Percentiles rank a stretch among this genome's conserved stretches.
Evolutionary conservation across 2,329 filamentous ascomycete species (phyloP).

Genomic region (Onygenales sp.): DNA sequence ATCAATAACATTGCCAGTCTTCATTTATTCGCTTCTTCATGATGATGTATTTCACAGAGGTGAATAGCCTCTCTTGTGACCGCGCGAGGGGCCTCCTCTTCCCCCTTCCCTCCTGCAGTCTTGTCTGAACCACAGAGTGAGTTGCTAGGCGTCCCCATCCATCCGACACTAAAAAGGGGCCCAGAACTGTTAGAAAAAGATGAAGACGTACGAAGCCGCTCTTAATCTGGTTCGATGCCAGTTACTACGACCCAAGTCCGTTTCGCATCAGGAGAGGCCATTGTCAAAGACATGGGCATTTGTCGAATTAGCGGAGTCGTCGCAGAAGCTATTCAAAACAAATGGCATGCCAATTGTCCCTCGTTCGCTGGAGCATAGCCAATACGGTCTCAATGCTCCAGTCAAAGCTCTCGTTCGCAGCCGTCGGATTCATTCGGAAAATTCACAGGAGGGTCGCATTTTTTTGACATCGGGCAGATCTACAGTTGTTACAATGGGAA

Average conservation of each 20-base stretch:
- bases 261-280: slow-evolving; percentile 1
- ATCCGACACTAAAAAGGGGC: background rate
- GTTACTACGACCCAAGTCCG: background rate
- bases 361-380: background rate
- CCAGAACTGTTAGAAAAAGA: background rate
- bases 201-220: background rate
- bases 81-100: too few relatives aligned
- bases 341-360: background rate
- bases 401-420: background rate
- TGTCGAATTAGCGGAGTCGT: slow-evolving; percentile 1
- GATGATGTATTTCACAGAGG: too few relatives aligned
- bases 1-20: too few relatives aligned
- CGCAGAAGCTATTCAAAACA: background rate
- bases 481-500: background rate
- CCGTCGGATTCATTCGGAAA: background rate
- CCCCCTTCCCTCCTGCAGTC: too few relatives aligned
- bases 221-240: background rate
- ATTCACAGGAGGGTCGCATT: background rate
- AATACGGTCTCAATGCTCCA: background rate
- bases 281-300: background rate
- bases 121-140: too few relatives aligned
- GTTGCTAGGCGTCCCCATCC: background rate
- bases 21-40: too few relatives aligned
- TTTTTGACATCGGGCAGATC: slow-evolving; percentile 1
- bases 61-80: too few relatives aligned